These are phyloP conservation scores for Corymbia citriodora DNA, from an alignment of 441 rosid genomes.

Conservation along the genomic window DNA sequence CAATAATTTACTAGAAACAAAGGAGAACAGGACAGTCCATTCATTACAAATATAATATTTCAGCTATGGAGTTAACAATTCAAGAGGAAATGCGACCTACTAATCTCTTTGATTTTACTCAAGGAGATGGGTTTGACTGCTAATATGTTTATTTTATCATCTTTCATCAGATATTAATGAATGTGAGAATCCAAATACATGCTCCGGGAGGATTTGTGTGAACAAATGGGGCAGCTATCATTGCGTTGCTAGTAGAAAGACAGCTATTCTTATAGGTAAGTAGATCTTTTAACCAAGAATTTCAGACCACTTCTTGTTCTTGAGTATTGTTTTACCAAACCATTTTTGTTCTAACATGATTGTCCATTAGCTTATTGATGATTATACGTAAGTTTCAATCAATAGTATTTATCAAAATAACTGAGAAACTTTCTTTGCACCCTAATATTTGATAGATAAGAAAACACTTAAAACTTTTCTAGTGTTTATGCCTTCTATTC, in stretches of 20 bases:
- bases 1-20: too few species aligned
- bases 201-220: neutral
- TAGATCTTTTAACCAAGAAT: too few species aligned
- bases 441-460: too few species aligned
- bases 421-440: neutral
- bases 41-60: too few species aligned
- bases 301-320: neutral
- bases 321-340: neutral
- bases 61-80: neutral
- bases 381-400: too few species aligned
- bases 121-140: neutral
- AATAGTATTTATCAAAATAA: too few species aligned
- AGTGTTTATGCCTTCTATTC: accelerated
- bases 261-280: neutral
- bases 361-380: neutral
- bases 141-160: neutral
- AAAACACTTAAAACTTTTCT: too few species aligned
- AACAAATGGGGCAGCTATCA: accelerated
- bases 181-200: accelerated
- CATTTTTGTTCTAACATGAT: neutral
- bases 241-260: neutral
- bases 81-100: neutral
- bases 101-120: neutral
- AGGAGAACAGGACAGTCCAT: too few species aligned
- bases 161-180: neutral